A percentile compares a stretch with the other conserved stretches of the same genome.
Evolutionary conservation across 495 filamentous ascomycete species (phyloP).

Genomic region (Penicillium paxilli): DNA sequence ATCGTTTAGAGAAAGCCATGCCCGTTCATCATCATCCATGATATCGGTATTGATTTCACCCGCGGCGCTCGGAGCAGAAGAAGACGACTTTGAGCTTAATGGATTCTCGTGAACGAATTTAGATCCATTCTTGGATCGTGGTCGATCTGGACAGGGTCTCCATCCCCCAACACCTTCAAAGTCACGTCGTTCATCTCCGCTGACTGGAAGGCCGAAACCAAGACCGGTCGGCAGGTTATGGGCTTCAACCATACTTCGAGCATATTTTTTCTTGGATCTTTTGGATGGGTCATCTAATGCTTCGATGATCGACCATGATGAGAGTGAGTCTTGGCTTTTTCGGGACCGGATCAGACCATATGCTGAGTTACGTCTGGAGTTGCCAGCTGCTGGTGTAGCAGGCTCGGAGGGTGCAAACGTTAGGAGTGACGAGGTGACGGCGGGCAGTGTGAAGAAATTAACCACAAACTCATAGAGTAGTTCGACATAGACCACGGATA

Average conservation of each 20-base stretch:
- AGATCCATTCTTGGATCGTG: slow-evolving; percentile 24
- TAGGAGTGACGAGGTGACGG: slow-evolving; percentile 29
- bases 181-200: slow-evolving; percentile 58
- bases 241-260: slow-evolving; percentile 23
- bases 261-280: slow-evolving; percentile 17
- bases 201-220: slow-evolving; percentile 33
- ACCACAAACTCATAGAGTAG: slow-evolving; percentile 59
- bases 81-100: slow-evolving; percentile 30
- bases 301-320: slow-evolving; percentile 9
- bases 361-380: slow-evolving; percentile 29
- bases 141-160: slow-evolving; percentile 41
- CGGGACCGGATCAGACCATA: slow-evolving; percentile 19
- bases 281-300: slow-evolving; percentile 11
- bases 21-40: slow-evolving; percentile 53
- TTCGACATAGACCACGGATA: slow-evolving; percentile 68
- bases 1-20: slow-evolving; percentile 75
- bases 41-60: slow-evolving; percentile 18
- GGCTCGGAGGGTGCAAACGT: slow-evolving; percentile 34
- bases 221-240: slow-evolving; percentile 19
- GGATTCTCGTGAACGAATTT: slow-evolving; percentile 15
- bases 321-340: slow-evolving; percentile 16
- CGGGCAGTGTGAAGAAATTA: slow-evolving; percentile 53
- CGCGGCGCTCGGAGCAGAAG: slow-evolving; percentile 36
- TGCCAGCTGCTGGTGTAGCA: slow-evolving; percentile 27
- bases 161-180: slow-evolving; percentile 88